Evolutionary conservation across 768 basidiomycete species (phyloP), one percentile per base, ranked within the genome.

Genomic region (Boletus reticulatus): DNA sequence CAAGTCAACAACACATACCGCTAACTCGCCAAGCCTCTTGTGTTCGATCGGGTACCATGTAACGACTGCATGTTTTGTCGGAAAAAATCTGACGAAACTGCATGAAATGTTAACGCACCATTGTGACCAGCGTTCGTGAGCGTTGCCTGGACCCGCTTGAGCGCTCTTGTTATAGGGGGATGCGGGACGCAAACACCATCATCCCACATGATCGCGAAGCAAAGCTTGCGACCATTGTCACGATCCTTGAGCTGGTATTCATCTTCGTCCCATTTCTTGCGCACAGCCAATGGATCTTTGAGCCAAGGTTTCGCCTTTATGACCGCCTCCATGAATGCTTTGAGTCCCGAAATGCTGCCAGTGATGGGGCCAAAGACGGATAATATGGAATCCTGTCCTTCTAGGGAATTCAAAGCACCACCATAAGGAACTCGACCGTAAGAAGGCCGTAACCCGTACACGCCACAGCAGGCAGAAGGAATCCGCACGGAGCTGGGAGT

Each of bases 341-440:
- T 85, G 52, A 94, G 68, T n/a, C 80, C 88, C 11, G 67, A 72
- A 45, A 92, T 58, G 34, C 81, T 81, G 42, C 72, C 75, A 2
- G 83, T 73, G 48, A 92, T 73, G 6, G 92, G 92, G 0, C 92
- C 92, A 12, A 92, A 75, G 29, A 92, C 87, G 4, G 89, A 89
- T 5, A 74, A 74, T 27, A 89, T 63, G 16, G 85, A 82, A 56
- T 92, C 89, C 65, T 87, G 84, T 20, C 92, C 92, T 67, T 85
- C 80, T 27, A 84, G 63, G 2, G 84, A 80, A 68, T 87, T 90
- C 4, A 78, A 72, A 6, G 82, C 81, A 20, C 85, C 84, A n/a
- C 75, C 72, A 64, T 87, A 92, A 0, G 92, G 92, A 3, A 92
- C 69, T 22, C 91, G 82, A 38, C 81, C 75, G 61, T 78, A 88